A percentile compares a stretch with the other conserved stretches of the same genome.
phyloP scores from a whole-genome alignment of 805 yeast species.

The Starmerella gropengiesseri region DNA sequence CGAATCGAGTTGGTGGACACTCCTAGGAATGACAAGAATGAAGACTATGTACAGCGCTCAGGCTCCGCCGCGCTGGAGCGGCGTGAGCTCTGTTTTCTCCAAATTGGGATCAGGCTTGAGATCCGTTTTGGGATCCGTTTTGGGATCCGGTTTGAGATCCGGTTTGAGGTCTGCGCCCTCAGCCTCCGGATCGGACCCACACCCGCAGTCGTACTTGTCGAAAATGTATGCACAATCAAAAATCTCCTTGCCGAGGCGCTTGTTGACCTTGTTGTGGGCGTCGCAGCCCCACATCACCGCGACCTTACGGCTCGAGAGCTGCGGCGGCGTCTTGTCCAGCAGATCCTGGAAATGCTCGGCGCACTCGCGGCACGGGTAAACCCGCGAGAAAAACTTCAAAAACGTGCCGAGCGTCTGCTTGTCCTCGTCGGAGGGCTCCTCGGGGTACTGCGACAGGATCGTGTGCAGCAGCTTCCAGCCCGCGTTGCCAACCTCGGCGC shows the following conservation, averaged over 20 bases:
- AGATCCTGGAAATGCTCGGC: conserved; percentile 78
- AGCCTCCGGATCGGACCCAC: conserved; percentile 57
- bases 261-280: conserved; percentile 78
- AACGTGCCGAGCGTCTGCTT: conserved; percentile 51
- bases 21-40: no score
- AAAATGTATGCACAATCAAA: conserved; percentile 79
- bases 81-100: neutral
- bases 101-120: neutral
- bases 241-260: conserved; percentile 49
- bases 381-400: conserved; percentile 69
- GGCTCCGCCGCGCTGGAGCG: neutral
- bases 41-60: no score
- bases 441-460: conserved; percentile 84
- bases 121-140: conserved; percentile 27
- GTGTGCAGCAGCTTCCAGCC: conserved; percentile 92
- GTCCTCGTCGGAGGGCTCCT: conserved; percentile 55
- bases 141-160: neutral
- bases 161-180: conserved; percentile 41
- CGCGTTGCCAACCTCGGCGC: conserved; percentile 79
- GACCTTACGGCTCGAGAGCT: conserved; percentile 55
- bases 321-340: conserved; percentile 71
- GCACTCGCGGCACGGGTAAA: conserved; percentile 96
- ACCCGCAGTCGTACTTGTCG: conserved; percentile 94
- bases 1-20: no score
- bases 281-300: conserved; percentile 97